Evolutionary conservation across 2,329 filamentous ascomycete genomes (phyloP), one percentile per base, ranked within the genome.

Genomic region (Leptographium procerum): DNA sequence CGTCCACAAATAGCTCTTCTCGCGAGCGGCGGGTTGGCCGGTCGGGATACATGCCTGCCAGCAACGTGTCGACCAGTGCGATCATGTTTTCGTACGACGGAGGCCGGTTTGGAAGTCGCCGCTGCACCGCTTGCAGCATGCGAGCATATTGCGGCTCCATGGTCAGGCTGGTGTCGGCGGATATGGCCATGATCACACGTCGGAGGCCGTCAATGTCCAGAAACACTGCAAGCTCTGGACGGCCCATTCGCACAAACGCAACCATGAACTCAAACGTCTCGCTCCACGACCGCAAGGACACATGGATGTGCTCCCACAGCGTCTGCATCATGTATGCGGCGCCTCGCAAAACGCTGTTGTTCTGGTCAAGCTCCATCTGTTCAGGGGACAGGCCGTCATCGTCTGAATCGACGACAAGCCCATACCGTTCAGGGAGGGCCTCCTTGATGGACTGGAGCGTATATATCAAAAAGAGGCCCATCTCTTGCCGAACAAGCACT

Each of bases 241-340:
- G 70, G 1, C 87, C 86, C 57, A 89, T 70, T 52, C 73, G 75
- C 16, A 83, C 82, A 66, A 91, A 86, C n/a, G 74, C 74, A n/a
- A 80, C 67, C 61, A 91, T 75, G n/a, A 87, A 77, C 14, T 80
- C 79, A 67, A 92, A 92, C 59, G 86, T 86, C 65, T 92, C 88
- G 48, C 85, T 81, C 89, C 89, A 94, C 3, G 87, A 80, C 59
- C 84, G 81, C 31, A 83, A 73, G 52, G 79, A 75, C 3, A 74
- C 70, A 60, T 88, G 83, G 59, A 90, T 83, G n/a, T 71, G 74
- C 3, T 78, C 72, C 81, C 83, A 89, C 4, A 89, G 69, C 26
- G 75, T 69, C 33, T 75, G 72, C 55, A 90, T 74, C 26, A 82
- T 71, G 22, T 66, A 64, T 47, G 84, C 69, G 5, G 72, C 69